These are phyloP conservation scores for Malassezia japonica DNA, from an alignment of 1,284 basidiomycete genomes.

Conservation along the genomic window DNA sequence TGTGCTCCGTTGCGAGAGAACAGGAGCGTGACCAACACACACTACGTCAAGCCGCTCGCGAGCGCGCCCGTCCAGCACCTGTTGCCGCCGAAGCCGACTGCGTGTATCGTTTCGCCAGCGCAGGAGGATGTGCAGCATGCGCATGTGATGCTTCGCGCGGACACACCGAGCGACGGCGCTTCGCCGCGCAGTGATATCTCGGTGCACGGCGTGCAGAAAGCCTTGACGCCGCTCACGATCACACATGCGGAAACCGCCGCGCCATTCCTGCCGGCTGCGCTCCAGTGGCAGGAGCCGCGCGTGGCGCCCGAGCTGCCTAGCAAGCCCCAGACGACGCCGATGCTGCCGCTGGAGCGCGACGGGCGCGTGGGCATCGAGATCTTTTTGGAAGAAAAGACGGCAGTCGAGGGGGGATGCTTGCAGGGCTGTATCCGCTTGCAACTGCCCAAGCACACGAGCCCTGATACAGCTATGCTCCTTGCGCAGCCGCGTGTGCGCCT, in stretches of 20 bases:
- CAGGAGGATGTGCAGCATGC: conserved; percentile 5
- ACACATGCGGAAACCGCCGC: background rate
- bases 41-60: background rate
- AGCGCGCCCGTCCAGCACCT: conserved; percentile 6
- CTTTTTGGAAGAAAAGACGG: conserved; percentile 63
- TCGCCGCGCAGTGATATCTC: conserved; percentile 2
- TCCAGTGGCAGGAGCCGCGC: background rate
- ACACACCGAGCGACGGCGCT: conserved; percentile 9
- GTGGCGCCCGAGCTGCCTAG: conserved; percentile 13
- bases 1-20: conserved; percentile 15
- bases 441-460: conserved; percentile 56
- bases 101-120: conserved; percentile 1
- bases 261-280: background rate
- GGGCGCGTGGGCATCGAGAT: conserved; percentile 72
- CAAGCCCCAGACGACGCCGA: conserved; percentile 8
- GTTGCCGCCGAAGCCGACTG: conserved; percentile 11
- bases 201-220: background rate
- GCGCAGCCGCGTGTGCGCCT: conserved; percentile 72
- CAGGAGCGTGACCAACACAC: background rate
- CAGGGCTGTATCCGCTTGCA: conserved; percentile 65
- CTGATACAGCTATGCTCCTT: conserved; percentile 56
- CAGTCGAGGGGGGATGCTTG: conserved; percentile 70
- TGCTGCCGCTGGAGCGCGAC: conserved; percentile 32
- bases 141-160: background rate
- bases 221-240: background rate